Conservation (phyloP, 2,329 filamentous ascomycete species). For the Calonectria pteridis region DNA sequence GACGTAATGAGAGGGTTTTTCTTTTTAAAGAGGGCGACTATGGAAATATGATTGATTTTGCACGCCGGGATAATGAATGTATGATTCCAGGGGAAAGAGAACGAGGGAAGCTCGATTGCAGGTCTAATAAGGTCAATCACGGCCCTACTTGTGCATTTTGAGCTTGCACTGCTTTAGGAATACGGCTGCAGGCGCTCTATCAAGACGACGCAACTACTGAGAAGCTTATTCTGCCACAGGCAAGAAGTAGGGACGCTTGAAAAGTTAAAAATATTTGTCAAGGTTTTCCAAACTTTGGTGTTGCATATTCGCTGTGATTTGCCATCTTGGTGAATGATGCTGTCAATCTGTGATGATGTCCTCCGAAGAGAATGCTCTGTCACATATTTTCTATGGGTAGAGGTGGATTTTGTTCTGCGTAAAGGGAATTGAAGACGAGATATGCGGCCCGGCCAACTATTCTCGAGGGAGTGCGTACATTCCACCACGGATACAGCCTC, state of each 20-base stretch:
- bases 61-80: too few relatives aligned
- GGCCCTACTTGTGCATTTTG: not conserved
- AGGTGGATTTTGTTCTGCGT: not conserved
- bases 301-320: not conserved
- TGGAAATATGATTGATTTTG: not conserved
- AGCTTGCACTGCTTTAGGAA: not conserved
- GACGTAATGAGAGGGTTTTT: too few relatives aligned
- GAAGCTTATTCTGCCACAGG: not conserved
- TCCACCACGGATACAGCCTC: too few relatives aligned
- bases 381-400: not conserved
- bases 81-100: too few relatives aligned
- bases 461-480: not conserved
- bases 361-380: not conserved
- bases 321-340: not conserved
- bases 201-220: not conserved
- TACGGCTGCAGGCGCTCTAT: not conserved
- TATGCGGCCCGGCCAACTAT: not conserved
- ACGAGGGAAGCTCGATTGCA: too few relatives aligned
- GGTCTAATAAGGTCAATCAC: not conserved
- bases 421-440: not conserved
- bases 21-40: too few relatives aligned
- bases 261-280: not conserved
- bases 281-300: not conserved
- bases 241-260: not conserved
- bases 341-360: not conserved